Conservation (phyloP, 2,329 filamentous ascomycete species). For the Rhynchosporium graminicola region DNA sequence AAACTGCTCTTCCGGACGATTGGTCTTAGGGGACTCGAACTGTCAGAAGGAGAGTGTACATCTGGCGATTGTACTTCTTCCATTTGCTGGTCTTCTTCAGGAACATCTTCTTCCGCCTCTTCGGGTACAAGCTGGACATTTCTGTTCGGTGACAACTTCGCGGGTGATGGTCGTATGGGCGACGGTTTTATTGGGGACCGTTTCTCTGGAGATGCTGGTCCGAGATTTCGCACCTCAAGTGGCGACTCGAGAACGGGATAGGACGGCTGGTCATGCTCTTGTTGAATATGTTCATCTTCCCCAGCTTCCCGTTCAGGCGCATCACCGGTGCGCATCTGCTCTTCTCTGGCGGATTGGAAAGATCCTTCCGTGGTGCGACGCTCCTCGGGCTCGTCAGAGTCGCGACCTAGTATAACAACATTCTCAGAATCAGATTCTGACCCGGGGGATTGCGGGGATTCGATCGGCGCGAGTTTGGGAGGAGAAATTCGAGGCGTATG, state of each 20-base stretch:
- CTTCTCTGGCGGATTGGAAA: conserved; percentile 49
- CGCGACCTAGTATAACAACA: conserved; percentile 23
- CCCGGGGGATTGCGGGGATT: conserved; percentile 8
- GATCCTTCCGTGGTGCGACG: conserved; percentile 38
- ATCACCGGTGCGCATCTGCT: conserved; percentile 42
- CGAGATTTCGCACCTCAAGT: conserved; percentile 25
- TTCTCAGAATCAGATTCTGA: conserved; percentile 24
- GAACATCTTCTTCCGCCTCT: conserved; percentile 5
- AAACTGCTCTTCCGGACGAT: conserved; percentile 89
- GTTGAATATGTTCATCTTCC: conserved; percentile 10
- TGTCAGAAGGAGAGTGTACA: conserved; percentile 60
- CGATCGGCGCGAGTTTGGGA: conserved; percentile 13
- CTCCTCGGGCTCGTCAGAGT: conserved; percentile 35
- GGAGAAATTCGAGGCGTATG: conserved; percentile 18
- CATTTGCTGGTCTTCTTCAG: conserved; percentile 38
- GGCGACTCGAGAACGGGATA: conserved; percentile 35
- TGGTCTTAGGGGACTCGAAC: conserved; percentile 73
- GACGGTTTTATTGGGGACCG: conserved; percentile 26
- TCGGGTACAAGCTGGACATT: conserved; percentile 13
- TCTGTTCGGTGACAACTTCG: conserved; percentile 22
- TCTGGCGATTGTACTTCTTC: conserved; percentile 48
- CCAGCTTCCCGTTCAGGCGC: conserved; percentile 19
- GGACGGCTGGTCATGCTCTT: conserved; percentile 21
- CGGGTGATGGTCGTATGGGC: conserved; percentile 17
- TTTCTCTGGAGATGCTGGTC: conserved; percentile 30